Percentiles rank a stretch among this genome's conserved stretches.
These are phyloP conservation scores for Prunus mume DNA, from an alignment of 306 rosid genomes.

Conservation along the genomic window DNA sequence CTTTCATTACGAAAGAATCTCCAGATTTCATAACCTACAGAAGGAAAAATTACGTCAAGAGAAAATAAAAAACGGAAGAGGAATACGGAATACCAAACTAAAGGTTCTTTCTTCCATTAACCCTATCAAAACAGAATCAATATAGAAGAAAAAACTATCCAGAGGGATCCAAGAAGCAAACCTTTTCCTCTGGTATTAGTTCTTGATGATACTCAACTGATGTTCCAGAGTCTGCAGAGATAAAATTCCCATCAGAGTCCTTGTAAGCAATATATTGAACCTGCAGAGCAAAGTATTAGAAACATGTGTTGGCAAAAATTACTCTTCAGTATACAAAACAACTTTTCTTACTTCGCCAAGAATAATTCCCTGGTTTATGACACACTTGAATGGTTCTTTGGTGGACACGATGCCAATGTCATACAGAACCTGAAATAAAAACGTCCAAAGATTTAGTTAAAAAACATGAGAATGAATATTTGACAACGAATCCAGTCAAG, in stretches of 20 bases:
- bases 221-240: conserved; percentile 60
- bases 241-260: conserved; percentile 66
- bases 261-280: conserved; percentile 83
- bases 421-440: conserved; percentile 77
- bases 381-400: conserved; percentile 97
- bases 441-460: conserved; percentile 11
- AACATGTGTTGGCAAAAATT: conserved; percentile 10
- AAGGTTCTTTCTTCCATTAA: background rate
- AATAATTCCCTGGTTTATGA: conserved; percentile 96
- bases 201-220: conserved; percentile 55
- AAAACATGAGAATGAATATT: background rate
- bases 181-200: conserved; percentile 71
- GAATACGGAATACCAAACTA: conserved; percentile 6
- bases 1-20: conserved; percentile 83
- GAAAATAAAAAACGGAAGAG: conserved; percentile 13
- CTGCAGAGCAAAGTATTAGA: conserved; percentile 58
- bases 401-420: conserved; percentile 91
- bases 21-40: conserved; percentile 73
- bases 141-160: conserved; percentile 17
- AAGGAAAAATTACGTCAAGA: conserved; percentile 17
- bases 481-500: background rate
- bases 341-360: conserved; percentile 80
- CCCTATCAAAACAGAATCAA: background rate
- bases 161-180: conserved; percentile 26
- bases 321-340: conserved; percentile 17